Evolutionary conservation across 2,329 filamentous ascomycete species (phyloP), one percentile per base, ranked within the genome.

Genomic region (Dactylonectria estremocensis): DNA sequence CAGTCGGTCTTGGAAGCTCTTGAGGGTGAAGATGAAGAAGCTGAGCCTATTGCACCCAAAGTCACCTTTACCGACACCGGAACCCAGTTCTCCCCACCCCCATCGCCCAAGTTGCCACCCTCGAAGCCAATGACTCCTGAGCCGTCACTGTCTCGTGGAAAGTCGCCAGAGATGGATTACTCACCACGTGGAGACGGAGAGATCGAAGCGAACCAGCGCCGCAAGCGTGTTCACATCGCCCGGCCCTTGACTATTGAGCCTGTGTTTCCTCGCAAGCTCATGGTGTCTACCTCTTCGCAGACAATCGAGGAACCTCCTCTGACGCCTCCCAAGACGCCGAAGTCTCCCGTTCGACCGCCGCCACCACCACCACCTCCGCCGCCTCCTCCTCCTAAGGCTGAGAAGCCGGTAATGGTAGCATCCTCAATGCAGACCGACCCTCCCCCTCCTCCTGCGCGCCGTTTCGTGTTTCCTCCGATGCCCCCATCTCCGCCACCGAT

Each of bases 31-130:
- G 86, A 89, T 73, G 85, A 86, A 46, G 84, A 88, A 69, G 79
- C 81, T 61, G 86, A 86, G 59, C 69, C 77, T n/a, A 70, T 77
- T 18, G 71, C 71, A 2, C 77, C 79, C 10, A 85, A 84, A 67
- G 77, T 82, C 49, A 83, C 87, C 64, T 97, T 96, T 82, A 88
- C 88, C 45, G 93, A 97, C 76, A 88, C 88, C 24, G 93, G 91
- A 7, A 87, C 94, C 85, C 95, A 98, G 79, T 96, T 89, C 76
- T 96, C 94, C 37, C 95, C 94, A 52, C 94, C 94, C 2, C 87
- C 92, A 3, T 97, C 94, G 2, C 94, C 94, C 1, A 85, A 84
- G 73, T 63, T 86, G 5, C 68, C 77, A 10, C 79, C 84, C 0
- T 72, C 72, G 55, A 83, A 84, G 71, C 78, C 83, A 16, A 73